phyloP scores from a whole-genome alignment of 2,329 filamentous ascomycete species.

The Hortaea sp. region DNA sequence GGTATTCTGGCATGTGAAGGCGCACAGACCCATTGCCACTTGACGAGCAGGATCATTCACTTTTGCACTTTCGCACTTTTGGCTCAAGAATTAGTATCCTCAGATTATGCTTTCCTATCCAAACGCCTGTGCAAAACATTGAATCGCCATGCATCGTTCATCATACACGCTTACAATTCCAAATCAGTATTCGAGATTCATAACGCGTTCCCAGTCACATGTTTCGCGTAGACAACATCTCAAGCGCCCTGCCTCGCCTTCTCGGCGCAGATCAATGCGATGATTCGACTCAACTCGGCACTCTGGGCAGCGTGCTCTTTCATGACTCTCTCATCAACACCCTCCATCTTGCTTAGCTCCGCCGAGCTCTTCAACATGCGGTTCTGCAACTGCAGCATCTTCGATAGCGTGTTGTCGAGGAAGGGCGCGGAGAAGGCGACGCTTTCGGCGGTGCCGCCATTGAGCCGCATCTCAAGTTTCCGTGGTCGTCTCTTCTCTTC shows the following conservation, averaged over 20 bases:
- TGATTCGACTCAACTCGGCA: slow-evolving; percentile 39
- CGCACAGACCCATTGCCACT: too few species aligned
- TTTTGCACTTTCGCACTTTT: too few species aligned
- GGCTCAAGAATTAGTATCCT: too few species aligned
- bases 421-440: slow-evolving; percentile 43
- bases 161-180: too few species aligned
- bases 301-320: slow-evolving; percentile 42
- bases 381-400: slow-evolving; percentile 40
- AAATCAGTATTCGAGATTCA: too few species aligned
- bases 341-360: slow-evolving; percentile 35
- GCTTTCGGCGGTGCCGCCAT: slow-evolving; percentile 25
- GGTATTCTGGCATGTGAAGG: too few species aligned
- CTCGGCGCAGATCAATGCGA: slow-evolving; percentile 43
- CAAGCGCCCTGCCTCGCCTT: slow-evolving; percentile 34
- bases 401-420: slow-evolving; percentile 42
- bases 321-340: slow-evolving; percentile 37
- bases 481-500: slow-evolving; percentile 34
- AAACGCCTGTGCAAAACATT: too few species aligned
- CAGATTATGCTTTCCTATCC: too few species aligned
- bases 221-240: neutral
- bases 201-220: too few species aligned
- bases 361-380: slow-evolving; percentile 40
- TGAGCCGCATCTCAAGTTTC: slow-evolving; percentile 42
- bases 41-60: too few species aligned
- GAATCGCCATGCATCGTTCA: too few species aligned